phyloP scores from a whole-genome alignment of 495 filamentous ascomycete species.

The Tuber aestivum region DNA sequence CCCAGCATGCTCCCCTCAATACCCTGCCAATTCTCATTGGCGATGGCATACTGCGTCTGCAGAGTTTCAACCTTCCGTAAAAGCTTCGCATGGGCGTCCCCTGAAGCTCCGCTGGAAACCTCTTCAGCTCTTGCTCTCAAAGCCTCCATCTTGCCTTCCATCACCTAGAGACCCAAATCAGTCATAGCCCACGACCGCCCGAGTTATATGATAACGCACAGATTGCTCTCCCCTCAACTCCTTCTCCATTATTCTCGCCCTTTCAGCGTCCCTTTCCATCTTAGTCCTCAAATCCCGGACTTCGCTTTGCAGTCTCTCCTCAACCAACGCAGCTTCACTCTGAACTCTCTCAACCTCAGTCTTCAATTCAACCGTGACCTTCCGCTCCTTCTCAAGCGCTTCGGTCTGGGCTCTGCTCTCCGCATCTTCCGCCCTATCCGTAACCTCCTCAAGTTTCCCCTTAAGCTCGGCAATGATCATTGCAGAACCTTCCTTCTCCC shows the following conservation, averaged over 20 bases:
- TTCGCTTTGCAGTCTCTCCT: constrained; percentile 65
- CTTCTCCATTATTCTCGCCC: constrained; percentile 60
- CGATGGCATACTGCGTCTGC: constrained; percentile 89
- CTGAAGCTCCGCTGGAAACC: constrained; percentile 69
- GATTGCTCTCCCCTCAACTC: constrained; percentile 78
- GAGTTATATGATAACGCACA: constrained; percentile 41
- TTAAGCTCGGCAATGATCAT: constrained; percentile 64
- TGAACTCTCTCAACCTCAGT: constrained; percentile 64
- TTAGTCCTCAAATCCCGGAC: constrained; percentile 64
- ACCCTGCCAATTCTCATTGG: constrained; percentile 95
- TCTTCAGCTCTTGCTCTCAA: constrained; percentile 83
- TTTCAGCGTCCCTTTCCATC: constrained; percentile 67
- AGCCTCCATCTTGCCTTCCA: constrained; percentile 87
- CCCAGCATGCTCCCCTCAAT: constrained; percentile 77
- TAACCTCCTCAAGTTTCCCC: constrained; percentile 62
- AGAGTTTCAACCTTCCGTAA: constrained; percentile 90
- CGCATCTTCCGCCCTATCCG: constrained; percentile 59
- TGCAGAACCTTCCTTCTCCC: constrained; percentile 62
- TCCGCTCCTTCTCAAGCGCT: constrained; percentile 63
- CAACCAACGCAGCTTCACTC: constrained; percentile 68
- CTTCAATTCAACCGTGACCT: constrained; percentile 60
- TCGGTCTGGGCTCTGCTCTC: constrained; percentile 63
- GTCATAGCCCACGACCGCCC: background rate
- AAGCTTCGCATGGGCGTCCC: constrained; percentile 84
- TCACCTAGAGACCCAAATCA: constrained; percentile 46